Percentiles rank a stretch among this genome's conserved stretches.
These are phyloP conservation scores for Theobroma cacao DNA, from an alignment of 345 rosid genomes.

Conservation along the genomic window DNA sequence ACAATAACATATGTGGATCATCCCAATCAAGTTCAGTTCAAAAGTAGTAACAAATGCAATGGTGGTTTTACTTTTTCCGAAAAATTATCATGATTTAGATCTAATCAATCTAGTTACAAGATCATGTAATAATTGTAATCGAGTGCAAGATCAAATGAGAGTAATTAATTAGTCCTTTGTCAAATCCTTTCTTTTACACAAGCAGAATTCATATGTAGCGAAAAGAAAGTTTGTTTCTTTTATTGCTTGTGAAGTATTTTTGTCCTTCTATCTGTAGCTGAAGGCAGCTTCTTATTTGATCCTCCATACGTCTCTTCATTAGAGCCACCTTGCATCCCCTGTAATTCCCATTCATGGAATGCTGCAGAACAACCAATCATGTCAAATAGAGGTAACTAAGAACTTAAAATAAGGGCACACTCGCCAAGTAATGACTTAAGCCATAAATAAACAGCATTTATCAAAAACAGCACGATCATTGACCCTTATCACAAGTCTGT, in stretches of 20 bases:
- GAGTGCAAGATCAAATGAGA: not conserved
- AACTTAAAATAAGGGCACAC: not conserved
- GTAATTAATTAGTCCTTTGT: not conserved
- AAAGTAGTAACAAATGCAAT: not conserved
- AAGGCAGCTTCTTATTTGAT: slow-evolving; percentile 10
- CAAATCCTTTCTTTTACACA: not conserved
- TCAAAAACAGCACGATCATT: not conserved
- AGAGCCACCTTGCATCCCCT: not conserved
- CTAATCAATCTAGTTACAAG: not conserved
- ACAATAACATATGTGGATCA: not conserved
- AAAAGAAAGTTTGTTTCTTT: not conserved
- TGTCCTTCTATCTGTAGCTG: not conserved
- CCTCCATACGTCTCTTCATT: not conserved
- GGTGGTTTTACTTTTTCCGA: not conserved
- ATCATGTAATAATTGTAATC: not conserved
- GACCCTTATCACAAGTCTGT: not conserved
- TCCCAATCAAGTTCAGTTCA: not conserved
- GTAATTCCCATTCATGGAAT: not conserved
- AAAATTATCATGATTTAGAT: not conserved
- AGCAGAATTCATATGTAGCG: not conserved
- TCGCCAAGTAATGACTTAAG: not conserved
- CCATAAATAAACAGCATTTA: not conserved
- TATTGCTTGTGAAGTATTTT: not conserved
- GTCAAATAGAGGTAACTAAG: not conserved
- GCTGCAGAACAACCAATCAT: not conserved